These are phyloP conservation scores for Penicillium argentinense DNA, from an alignment of 495 filamentous ascomycete genomes.

Conservation along the genomic window DNA sequence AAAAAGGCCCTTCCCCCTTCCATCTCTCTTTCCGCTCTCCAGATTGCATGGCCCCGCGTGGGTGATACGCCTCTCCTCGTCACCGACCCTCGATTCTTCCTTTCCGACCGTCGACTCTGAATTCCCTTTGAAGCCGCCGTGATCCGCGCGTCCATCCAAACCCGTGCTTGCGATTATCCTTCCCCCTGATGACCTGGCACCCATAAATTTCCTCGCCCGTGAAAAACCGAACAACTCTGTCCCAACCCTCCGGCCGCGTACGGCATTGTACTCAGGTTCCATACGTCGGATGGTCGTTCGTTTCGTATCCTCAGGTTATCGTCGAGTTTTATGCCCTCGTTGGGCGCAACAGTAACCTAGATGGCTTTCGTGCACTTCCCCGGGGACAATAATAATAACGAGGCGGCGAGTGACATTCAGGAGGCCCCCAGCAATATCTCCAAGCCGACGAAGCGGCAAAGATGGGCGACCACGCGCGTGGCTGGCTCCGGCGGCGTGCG, in stretches of 20 bases:
- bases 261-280: slow-evolving; percentile 26
- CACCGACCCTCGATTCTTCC: slow-evolving; percentile 3
- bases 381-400: slow-evolving; percentile 21
- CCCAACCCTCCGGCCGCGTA: slow-evolving; percentile 3
- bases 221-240: neutral
- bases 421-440: slow-evolving; percentile 51
- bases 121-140: slow-evolving; percentile 3
- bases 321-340: slow-evolving; percentile 28
- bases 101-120: slow-evolving; percentile 3
- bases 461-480: slow-evolving; percentile 92
- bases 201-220: too few relatives aligned
- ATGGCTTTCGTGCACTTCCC: slow-evolving; percentile 40
- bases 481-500: slow-evolving; percentile 67
- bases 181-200: too few relatives aligned
- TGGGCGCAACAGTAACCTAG: slow-evolving; percentile 32
- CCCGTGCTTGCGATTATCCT: neutral
- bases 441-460: slow-evolving; percentile 66
- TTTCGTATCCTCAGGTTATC: slow-evolving; percentile 14
- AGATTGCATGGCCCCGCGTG: slow-evolving; percentile 26
- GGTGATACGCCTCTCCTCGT: slow-evolving; percentile 14
- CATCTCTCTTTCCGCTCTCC: slow-evolving; percentile 13
- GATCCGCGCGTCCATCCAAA: slow-evolving; percentile 9
- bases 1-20: slow-evolving; percentile 3
- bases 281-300: slow-evolving; percentile 33
- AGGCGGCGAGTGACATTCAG: slow-evolving; percentile 23